phyloP scores from a whole-genome alignment of 306 rosid species.

The Ormosia emarginata region DNA sequence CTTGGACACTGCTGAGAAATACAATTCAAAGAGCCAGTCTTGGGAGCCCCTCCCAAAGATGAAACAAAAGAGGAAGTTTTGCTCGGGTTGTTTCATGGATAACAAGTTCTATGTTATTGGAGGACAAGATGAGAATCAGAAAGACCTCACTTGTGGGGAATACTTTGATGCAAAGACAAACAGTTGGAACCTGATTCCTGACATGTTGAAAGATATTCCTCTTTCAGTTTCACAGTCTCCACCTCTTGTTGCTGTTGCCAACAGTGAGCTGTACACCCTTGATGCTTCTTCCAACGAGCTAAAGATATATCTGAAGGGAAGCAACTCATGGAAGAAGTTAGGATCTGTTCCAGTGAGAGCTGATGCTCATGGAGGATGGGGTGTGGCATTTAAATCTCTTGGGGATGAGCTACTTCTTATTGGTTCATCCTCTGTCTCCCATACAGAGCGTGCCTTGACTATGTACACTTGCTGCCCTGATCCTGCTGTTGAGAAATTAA shows the following conservation, averaged over 20 bases:
- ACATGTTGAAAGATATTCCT: conserved; percentile 48
- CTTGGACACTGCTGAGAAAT: conserved; percentile 63
- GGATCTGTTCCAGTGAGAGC: conserved; percentile 74
- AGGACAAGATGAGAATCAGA: conserved; percentile 52
- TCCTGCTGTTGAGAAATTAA: conserved; percentile 43
- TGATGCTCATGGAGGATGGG: conserved; percentile 67
- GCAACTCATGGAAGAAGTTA: conserved; percentile 57
- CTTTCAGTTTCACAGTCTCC: conserved; percentile 41
- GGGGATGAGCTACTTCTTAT: conserved; percentile 73
- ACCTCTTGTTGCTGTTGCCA: conserved; percentile 76
- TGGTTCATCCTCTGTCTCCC: conserved; percentile 43
- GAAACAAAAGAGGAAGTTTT: conserved; percentile 45
- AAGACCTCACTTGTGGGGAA: conserved; percentile 59
- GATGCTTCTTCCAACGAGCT: conserved; percentile 61
- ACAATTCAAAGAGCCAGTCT: conserved; percentile 37
- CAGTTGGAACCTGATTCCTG: conserved; percentile 57
- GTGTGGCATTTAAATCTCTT: conserved; percentile 77
- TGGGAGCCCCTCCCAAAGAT: conserved; percentile 75
- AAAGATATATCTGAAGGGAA: conserved; percentile 51
- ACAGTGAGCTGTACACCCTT: conserved; percentile 59
- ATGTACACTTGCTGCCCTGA: conserved; percentile 62
- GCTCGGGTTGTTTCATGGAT: conserved; percentile 84
- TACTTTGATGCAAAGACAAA: conserved; percentile 50
- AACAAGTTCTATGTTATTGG: conserved; percentile 73
- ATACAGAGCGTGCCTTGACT: conserved; percentile 28